Evolutionary conservation across 257 asterid genomes (phyloP), one percentile per base, ranked within the genome.

Genomic region (Scutellaria galericulata): DNA sequence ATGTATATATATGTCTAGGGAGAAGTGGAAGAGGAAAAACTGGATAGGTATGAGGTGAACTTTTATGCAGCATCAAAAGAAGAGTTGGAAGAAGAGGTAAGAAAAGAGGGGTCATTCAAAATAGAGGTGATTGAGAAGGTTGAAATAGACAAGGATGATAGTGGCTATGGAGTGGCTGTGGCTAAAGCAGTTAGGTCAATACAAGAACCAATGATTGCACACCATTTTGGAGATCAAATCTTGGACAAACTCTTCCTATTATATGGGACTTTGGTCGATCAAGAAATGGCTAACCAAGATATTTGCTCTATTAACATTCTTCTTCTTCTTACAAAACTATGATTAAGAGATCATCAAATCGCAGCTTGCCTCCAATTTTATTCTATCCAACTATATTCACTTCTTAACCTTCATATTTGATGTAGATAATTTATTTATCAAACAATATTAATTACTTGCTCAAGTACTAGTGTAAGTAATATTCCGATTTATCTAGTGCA

Each of bases 181-280:
- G 96, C 97, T 12, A 86, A 81, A 81, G 67, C 97, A 24, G 96
- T 92, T 44, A 83, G 98, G 61, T 91, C 99, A 9, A 79, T 92
- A 54, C 99, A 92, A 85, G 97, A 93, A 79, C 85, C 97, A 14
- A 83, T 86, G 91, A 27, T 91, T 18, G 70, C 82, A 3, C 87
- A 84, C 70, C 98, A 91, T 74, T 91, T 93, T 66, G 96, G 95
- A 50, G 84, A 80, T 50, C 77, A 35, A 6, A 85, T 86, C 9
- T 6, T 91, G 70, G 87, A 93, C 54, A 81, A 75, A 31, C 53
- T 93, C 79, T 89, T 93, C 70, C 67, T 86, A 14, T 42, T 74
- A 7, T 93, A 84, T 62, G 98, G 86, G 22, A 83, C 71, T 77
- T 83, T 93, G 81, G 75, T 89, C 5, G 96, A 93, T 65, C 87